Evolutionary conservation across 2,329 filamentous ascomycete species (phyloP).

Genomic region (Fusarium sp.): DNA sequence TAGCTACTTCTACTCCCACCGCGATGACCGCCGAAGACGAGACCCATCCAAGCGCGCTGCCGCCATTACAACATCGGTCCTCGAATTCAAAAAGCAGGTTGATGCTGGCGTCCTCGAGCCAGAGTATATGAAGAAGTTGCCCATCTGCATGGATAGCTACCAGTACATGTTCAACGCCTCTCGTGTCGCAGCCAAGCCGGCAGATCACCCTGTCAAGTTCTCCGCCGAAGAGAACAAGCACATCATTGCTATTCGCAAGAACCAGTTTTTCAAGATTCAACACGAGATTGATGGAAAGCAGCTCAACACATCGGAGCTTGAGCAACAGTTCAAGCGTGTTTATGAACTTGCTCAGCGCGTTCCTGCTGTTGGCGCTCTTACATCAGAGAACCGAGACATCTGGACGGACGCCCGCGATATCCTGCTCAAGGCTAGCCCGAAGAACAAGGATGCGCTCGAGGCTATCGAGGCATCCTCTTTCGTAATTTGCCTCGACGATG

Average conservation of each 20-base stretch:
- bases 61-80: slow-evolving; percentile 83
- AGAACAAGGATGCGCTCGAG: slow-evolving; percentile 82
- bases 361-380: slow-evolving; percentile 84
- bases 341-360: slow-evolving; percentile 80
- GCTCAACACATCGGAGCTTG: slow-evolving; percentile 89
- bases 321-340: slow-evolving; percentile 87
- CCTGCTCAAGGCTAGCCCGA: slow-evolving; percentile 79
- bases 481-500: slow-evolving; percentile 92
- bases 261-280: slow-evolving; percentile 94
- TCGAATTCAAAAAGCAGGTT: slow-evolving; percentile 96
- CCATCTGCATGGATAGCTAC: slow-evolving; percentile 98
- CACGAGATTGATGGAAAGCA: slow-evolving; percentile 86
- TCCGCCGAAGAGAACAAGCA: slow-evolving; percentile 81
- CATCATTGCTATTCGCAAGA: slow-evolving; percentile 91
- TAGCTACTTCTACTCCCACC: slow-evolving; percentile 99
- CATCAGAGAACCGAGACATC: slow-evolving; percentile 91
- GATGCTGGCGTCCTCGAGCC: slow-evolving; percentile 87
- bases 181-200: slow-evolving; percentile 84
- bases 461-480: slow-evolving; percentile 91
- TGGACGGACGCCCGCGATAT: slow-evolving; percentile 87
- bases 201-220: slow-evolving; percentile 88
- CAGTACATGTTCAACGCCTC: slow-evolving; percentile 98
- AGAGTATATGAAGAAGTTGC: slow-evolving; percentile 98
- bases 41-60: slow-evolving; percentile 94
- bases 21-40: slow-evolving; percentile 88